Conservation (phyloP, 768 basidiomycete species). For the Hericium coralloides region DNA sequence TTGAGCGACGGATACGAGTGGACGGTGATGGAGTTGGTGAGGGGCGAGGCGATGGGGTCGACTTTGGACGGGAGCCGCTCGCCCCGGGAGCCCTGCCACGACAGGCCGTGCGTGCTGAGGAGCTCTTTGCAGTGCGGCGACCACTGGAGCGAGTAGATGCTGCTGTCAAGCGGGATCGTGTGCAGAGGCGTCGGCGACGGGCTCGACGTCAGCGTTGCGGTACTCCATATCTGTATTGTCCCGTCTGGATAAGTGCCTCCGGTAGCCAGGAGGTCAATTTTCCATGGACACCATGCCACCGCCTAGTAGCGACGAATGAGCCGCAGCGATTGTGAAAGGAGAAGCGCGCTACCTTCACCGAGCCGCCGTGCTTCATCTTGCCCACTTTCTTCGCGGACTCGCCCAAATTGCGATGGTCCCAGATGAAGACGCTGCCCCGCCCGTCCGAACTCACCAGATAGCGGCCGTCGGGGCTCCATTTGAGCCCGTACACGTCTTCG, state of each 20-base stretch:
- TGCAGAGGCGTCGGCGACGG: constrained; percentile 36
- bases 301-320: constrained; percentile 33
- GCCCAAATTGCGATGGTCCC: constrained; percentile 28
- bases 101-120: constrained; percentile 51
- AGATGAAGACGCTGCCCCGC: constrained; percentile 32
- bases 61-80: constrained; percentile 7
- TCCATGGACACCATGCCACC: constrained; percentile 71
- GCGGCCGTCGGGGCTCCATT: constrained; percentile 31
- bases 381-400: constrained; percentile 22
- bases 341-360: constrained; percentile 30
- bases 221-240: constrained; percentile 44
- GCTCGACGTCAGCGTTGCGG: constrained; percentile 34
- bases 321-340: background rate
- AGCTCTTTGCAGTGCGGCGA: constrained; percentile 51
- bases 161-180: constrained; percentile 35
- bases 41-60: constrained; percentile 12
- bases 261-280: constrained; percentile 54
- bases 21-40: constrained; percentile 37
- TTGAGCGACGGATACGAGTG: constrained; percentile 45
- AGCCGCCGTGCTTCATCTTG: constrained; percentile 34
- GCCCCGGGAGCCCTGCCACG: constrained; percentile 21
- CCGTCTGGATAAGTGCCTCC: constrained; percentile 61
- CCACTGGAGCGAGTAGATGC: constrained; percentile 54
- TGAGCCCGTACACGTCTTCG: constrained; percentile 31
- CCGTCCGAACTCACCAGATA: constrained; percentile 34